phyloP scores from a whole-genome alignment of 2,329 filamentous ascomycete genomes.

The Teratosphaeria epicoccoides region DNA sequence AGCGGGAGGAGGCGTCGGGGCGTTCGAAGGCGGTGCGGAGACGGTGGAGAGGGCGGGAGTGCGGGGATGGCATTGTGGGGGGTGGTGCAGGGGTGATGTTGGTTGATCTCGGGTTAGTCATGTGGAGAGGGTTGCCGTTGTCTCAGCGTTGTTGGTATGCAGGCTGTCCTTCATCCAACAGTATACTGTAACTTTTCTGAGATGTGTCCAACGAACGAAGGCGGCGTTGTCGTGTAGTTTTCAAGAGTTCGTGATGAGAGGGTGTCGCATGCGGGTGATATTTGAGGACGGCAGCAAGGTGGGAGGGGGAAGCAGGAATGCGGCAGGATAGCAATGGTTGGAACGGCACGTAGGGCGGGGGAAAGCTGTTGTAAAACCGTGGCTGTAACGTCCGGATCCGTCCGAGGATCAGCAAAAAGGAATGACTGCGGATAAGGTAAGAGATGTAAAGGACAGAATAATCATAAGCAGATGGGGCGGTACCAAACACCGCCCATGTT shows the following conservation, averaged over 20 bases:
- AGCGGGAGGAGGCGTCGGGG: constrained; percentile 3
- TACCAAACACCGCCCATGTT: too few relatives aligned
- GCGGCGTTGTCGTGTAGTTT: neutral
- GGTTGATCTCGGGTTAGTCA: too few relatives aligned
- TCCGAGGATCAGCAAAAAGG: neutral
- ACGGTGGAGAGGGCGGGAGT: constrained; percentile 9
- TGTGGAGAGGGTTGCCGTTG: neutral
- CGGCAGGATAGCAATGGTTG: neutral
- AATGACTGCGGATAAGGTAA: too few relatives aligned
- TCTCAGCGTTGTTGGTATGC: neutral
- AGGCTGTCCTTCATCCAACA: too few relatives aligned
- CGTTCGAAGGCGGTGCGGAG: constrained; percentile 18
- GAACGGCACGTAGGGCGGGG: neutral
- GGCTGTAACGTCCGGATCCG: neutral
- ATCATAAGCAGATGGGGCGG: too few relatives aligned
- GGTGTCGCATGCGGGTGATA: too few relatives aligned
- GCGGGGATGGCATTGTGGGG: constrained; percentile 8
- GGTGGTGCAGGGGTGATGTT: neutral
- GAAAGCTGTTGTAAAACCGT: neutral
- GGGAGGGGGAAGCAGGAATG: too few relatives aligned
- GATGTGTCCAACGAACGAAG: neutral
- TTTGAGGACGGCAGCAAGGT: too few relatives aligned
- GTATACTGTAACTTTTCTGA: too few relatives aligned
- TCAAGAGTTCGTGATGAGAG: too few relatives aligned
- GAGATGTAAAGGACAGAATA: too few relatives aligned